Base-by-base conservation (phyloP, 345 rosid genomes). In the Citrus cavaleriei region DNA sequence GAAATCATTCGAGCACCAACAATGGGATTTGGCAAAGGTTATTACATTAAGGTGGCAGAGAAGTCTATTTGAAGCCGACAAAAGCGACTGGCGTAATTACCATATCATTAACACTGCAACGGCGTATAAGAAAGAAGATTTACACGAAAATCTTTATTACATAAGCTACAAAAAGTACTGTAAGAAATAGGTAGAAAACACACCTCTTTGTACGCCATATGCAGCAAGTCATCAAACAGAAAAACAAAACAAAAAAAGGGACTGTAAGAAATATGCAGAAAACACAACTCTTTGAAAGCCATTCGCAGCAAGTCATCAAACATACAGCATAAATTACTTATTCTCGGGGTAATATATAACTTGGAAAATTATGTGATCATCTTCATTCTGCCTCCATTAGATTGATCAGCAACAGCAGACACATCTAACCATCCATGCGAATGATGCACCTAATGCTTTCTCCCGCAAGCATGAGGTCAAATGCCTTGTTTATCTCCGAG, bases 401-500 rank as follows among this genome's bases (percentile, higher is more conserved):
- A 51, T 0, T 6, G 12, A 70, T 16, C 22, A 18, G 18, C n/a
- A 13, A 6, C 51, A 49, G 73, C 54, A 74, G 34, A 27, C n/a
- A 22, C n/a, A 59, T 46, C 40, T 75, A 82, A 16, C 14, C 84
- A 24, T 69, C 89, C 94, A 89, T 86, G 73, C 76, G 79, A 77
- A 89, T 89, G 77, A 89, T 79, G 86, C 90, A 89, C 77, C 93
- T 82, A 71, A 88, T 81, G 49, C 91, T 19, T 79, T 87, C 88
- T 64, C 95, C 93, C 2, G 71, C 40, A 54, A 88, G 86, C 93
- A 91, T 88, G 74, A 74, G 80, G 5, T 87, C 91, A 70, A 89
- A 91, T 9, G 93, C 93, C 78, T 89, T 91, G 79, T 88, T 89
- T 75, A 88, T 89, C 79, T 88, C 93, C 0, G 91, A 82, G 84